phyloP scores from a whole-genome alignment of 495 filamentous ascomycete species.

The Tuber borchii region DNA sequence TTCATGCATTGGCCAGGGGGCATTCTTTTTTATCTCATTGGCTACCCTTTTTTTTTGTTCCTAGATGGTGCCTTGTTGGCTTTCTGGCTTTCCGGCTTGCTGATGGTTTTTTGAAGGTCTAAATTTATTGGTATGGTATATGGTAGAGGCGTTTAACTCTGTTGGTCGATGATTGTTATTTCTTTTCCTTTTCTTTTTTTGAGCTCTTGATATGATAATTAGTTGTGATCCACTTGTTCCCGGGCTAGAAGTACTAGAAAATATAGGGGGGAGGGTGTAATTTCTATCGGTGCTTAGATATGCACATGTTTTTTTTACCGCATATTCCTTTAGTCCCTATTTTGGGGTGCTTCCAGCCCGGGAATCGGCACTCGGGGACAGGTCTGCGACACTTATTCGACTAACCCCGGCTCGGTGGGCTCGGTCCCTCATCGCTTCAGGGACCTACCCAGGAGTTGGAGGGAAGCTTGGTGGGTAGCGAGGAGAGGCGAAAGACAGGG shows the following conservation, averaged over 20 bases:
- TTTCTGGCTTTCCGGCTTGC: neutral
- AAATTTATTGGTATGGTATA: neutral
- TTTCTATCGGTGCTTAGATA: too few relatives aligned
- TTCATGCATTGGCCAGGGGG: conserved; percentile 25
- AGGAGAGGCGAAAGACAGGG: neutral
- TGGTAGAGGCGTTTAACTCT: neutral
- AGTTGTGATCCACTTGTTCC: neutral
- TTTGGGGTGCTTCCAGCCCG: too few relatives aligned
- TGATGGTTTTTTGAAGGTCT: neutral
- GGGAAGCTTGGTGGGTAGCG: neutral
- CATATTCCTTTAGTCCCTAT: too few relatives aligned
- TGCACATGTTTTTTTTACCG: too few relatives aligned
- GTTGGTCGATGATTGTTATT: neutral
- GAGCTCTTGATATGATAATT: neutral
- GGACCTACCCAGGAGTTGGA: neutral
- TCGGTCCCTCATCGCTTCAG: neutral
- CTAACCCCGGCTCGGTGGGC: neutral
- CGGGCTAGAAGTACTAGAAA: too few relatives aligned
- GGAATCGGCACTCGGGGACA: neutral
- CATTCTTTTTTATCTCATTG: neutral
- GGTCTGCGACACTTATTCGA: neutral
- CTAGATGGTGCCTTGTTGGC: neutral
- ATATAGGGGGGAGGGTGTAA: too few relatives aligned
- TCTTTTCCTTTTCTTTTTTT: neutral
- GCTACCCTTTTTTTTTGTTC: neutral